Base-by-base conservation (phyloP, 805 yeast species). In the Candida ortonii region DNA sequence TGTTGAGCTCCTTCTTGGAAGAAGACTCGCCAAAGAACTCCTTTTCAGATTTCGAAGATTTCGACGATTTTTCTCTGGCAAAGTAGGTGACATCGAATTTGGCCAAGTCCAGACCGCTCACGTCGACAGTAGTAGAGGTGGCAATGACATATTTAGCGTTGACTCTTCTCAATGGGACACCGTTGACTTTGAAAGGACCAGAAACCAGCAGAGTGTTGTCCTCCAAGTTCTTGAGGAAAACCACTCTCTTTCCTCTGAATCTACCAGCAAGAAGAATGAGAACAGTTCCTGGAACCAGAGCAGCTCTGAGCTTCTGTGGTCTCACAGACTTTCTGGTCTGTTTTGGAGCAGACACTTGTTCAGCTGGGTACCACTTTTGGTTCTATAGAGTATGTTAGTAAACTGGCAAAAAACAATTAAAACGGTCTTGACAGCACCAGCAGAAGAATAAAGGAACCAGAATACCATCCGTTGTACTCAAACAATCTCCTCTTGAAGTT, bases 221-320 rank as follows among this genome's bases (percentile, higher is more conserved):
- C 75, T 88, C 96, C 66, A 93, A 80, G 71, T 83, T 73, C 83
- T 90, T 90, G 70, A 90, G 82, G 84, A 84, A 84, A 53, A 90
- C 97, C 61, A 93, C 98, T 77, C 97, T 89, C 86, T 90, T 93
- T 71, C 98, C 98, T 75, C 98, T 86, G 95, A 88, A 90, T 74
- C 96, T 87, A 68, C 98, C 98, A 62, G 97, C 97, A 67, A 90
- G 80, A 69, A 90, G 75, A 71, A 90, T 90, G 68, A 93, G 78
- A 57, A 90, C 97, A 64, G 97, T 84, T 70, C 98, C 98, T 71
- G 97, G 97, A 56, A 84, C 94, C 64, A 90, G 77, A 49, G 96
- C 84, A 62, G 95, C 78, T 73, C 97, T 88, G 71, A 93, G 79
- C 73, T 84, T 84, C 73, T 87, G 93, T 64, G 97, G 94, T 68